Evolutionary conservation across 2,329 filamentous ascomycete species (phyloP), one percentile per base, ranked within the genome.

Genomic region (Stenocarpella maydis): DNA sequence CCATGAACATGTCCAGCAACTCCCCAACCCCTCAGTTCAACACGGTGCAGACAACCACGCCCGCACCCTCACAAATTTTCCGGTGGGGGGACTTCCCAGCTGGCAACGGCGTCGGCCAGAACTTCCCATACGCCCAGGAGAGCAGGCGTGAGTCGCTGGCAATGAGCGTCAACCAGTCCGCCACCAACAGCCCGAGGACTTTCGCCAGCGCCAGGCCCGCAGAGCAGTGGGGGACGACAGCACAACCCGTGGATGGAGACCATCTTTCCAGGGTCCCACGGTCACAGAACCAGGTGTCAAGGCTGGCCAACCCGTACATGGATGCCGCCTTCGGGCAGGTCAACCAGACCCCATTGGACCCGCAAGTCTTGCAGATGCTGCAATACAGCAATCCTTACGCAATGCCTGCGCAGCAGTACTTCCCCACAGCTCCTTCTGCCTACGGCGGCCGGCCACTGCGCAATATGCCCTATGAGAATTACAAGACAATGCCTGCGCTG

Each of bases 381-480:
- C 65, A 50, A 15, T 69, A 60, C 7, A 49, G 43, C 19, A 43
- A 24, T 10, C 34, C 34, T 15, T 71, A 71, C 39, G 31, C 43
- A 37, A 50, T 71, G 55, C 43, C 52, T 41, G 17, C 43, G 14
- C 70, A 67, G 15, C 64, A 55, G 4, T 69, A 65, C 67, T 71
- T 52, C 55, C 67, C 70, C 19, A 71, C 55, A 19, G 70, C 63
- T n/a, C 70, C 70, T 21, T 55, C 70, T 34, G 67, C 67, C 34
- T 67, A 67, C 28, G 45, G 50, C 0, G 21, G 47, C 17, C 47
- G 70, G 19, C 50, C 54, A 10, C 39, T 26, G 26, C 70, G 70
- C 41, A 26, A 58, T 28, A 89, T 92, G 66, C 80, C 84, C 1
- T 83, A 84, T 17, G 87, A 88, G 70, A 87, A 87, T 66, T 67